Evolutionary conservation across 352 stramenopile genomes (phyloP), one percentile per base, ranked within the genome.

Genomic region (Hyaloperonospora brassicae): DNA sequence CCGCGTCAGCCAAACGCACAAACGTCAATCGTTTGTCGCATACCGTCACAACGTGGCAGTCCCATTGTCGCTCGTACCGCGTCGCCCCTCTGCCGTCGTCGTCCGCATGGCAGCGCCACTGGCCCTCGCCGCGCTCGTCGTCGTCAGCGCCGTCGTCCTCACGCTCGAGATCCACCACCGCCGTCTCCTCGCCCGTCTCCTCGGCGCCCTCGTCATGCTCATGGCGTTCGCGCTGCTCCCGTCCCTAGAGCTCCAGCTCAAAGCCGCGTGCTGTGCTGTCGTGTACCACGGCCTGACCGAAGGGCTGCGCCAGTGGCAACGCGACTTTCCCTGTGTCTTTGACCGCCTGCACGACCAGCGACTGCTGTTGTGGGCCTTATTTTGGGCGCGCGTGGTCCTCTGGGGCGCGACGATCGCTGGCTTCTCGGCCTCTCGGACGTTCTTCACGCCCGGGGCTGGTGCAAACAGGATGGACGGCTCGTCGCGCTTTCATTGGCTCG

Each of bases 121-220:
- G 42, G 30, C 73, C 47, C 51, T 83, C 31, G 66, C 77, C 5
- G 59, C 31, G 52, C 70, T 88, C 40, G 66, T 86, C 52, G 45
- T 88, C 58, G 54, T 77, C 22, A 57, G 58, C 36, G 55, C 75
- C 35, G 22, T 55, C 27, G 62, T 84, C 23, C 57, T 86, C 23
- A 81, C 75, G 50, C 75, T 88, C 23, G 78, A 88, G 67, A 80
- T 88, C 54, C 66, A 85, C 47, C 73, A 72, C 34, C 66, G 53
- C 0, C 62, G 79, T 45, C 52, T 80, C 38, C 44, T 79, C 1
- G 73, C 75, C 27, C 73, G 78, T 25, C 43, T 67, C 13, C 50
- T 81, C 1, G 61, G 75, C 1, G 68, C 68, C 7, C 25, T 58
- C 7, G 54, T 70, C 13, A 68, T 88, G 63, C 27, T 69, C 4